Evolutionary conservation across 108 stramenopile genomes (phyloP), one percentile per base, ranked within the genome.

Genomic region (Mayamaea pseudoterrestris): DNA sequence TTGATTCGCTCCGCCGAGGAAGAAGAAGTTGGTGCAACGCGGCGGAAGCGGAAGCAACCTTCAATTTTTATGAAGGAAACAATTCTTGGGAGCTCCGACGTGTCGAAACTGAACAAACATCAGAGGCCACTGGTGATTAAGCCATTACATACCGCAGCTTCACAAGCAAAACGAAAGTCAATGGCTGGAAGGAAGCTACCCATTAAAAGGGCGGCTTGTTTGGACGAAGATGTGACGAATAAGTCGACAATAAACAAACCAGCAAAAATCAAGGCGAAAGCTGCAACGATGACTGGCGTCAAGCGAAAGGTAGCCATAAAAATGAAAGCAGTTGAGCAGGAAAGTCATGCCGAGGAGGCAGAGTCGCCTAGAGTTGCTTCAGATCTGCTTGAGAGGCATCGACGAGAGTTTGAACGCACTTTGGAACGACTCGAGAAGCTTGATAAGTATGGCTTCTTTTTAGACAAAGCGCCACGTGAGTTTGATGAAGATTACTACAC

Each of bases 391-490:
- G 59, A 60, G 36, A 60, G 61, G 30, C 86, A 89, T 47, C 66
- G 69, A 16, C 54, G 71, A 29, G 86, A 83, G 53, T 78, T 89
- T 60, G 86, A 89, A 57, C 57, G 80, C 9, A 61, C 45, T 17
- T 18, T 83, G 11, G 31, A 11, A 9, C 64, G 82, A 39, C 47
- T 89, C 16, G 72, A 89, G 53, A 89, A 83, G 60, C 34, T 67
- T 41, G 86, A 89, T 62, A 53, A 57, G 20, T 89, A 71, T 44
- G 61, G 65, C 30, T 83, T 71, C 48, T 89, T 89, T 53, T 60
- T 63, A 4, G 76, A 68, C 11, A 53, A 65, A 8, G 64, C 68
- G 30, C 85, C 85, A 46, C 46, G 69, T 11, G 73, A 75, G 34
- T 65, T 63, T 45, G 70, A 80, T 13, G 85, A 87, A 54, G 26